phyloP scores from a whole-genome alignment of 139 green algal species.

The Coccomyxa sp. region DNA sequence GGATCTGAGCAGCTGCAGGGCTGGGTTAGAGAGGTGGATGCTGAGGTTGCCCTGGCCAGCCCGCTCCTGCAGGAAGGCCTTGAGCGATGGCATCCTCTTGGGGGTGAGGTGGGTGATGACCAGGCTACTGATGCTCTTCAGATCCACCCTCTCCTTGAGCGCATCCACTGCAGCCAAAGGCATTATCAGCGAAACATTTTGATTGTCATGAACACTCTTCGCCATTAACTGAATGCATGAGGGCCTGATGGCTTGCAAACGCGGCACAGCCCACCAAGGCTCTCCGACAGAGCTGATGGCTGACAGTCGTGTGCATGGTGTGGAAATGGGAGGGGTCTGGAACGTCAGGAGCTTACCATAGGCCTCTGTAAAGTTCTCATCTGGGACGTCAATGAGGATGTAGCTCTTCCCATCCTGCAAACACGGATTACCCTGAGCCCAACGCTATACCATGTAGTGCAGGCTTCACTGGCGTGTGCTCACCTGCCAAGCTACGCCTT shows the following conservation, averaged over 20 bases:
- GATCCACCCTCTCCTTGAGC: constrained; percentile 21
- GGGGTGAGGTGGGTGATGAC: constrained; percentile 86
- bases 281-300: no score
- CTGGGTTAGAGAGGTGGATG: constrained; percentile 79
- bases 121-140: constrained; percentile 52
- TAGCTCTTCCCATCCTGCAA: constrained; percentile 24
- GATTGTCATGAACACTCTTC: not conserved
- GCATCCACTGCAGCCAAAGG: constrained; percentile 34
- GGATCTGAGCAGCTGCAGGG: constrained; percentile 49
- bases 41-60: constrained; percentile 27
- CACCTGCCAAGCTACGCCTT: not conserved
- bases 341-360: constrained; percentile 43
- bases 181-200: not conserved
- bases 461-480: not conserved
- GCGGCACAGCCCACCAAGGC: no score
- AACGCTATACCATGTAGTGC: not conserved
- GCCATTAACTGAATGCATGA: not conserved
- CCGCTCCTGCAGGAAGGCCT: constrained; percentile 47
- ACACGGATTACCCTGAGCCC: no score
- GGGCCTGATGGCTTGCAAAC: not conserved
- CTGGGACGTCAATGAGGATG: constrained; percentile 77
- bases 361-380: constrained; percentile 56
- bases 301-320: no score
- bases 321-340: not conserved
- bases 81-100: constrained; percentile 69